Evolutionary conservation across 108 stramenopile species (phyloP), one percentile per base, ranked within the genome.

Genomic region (Bacterosira constricta): DNA sequence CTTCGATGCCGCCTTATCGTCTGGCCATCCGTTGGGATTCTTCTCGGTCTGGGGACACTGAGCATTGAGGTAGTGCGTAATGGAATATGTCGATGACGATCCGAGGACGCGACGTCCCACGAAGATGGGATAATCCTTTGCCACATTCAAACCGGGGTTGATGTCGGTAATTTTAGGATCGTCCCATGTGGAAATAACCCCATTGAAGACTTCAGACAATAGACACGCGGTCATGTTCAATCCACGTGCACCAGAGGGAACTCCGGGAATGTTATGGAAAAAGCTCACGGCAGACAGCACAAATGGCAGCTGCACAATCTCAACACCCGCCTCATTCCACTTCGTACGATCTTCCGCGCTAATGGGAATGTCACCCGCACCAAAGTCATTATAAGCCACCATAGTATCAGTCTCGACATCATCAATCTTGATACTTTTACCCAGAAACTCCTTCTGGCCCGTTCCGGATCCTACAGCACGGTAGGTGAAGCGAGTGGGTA

Each of bases 381-480:
- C 90, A 61, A 93, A 96, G 63, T 92, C 88, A 42, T 63, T 83
- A 56, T 79, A 69, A 9, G 82, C 52, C 17, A 27, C 3, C 54
- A 49, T 75, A 47, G 71, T 46, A 4, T 37, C 66, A 23, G 49
- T 51, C 29, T 67, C 75, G 21, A 73, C 34, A 39, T 41, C 46
- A 38, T 62, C 71, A 50, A 71, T 54, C n/a, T n/a, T n/a, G 51
- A 63, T 63, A 50, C 79, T 69, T 46, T 71, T 69, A n/a, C 89
- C 89, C 9, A 88, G 72, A 71, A 93, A 93, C 59, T 96, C 95
- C 2, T 46, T 49, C 9, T 84, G 83, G 30, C 95, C 95, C 17
- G 86, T 86, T 9, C 85, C 80, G n/a, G 83, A 85, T 34, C 95
- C 95, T 27, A 96, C 87, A 54, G 82, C 95, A 63, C 95, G 91